Base-by-base conservation (phyloP, 2,329 filamentous ascomycete genomes). In the Metarhizium robertsii region DNA sequence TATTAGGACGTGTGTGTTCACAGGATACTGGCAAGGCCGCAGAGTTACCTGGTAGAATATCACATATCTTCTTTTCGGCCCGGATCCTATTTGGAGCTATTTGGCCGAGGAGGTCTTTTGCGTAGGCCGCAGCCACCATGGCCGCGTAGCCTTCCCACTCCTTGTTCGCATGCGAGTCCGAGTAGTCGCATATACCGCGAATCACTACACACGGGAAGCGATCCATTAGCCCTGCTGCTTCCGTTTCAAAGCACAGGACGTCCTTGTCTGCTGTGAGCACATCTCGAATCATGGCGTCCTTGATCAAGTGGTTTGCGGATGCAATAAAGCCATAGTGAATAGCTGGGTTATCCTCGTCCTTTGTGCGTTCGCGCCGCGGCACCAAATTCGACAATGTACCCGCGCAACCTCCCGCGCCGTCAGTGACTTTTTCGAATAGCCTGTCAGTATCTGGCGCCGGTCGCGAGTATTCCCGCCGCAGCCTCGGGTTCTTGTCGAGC, bases 161-260 rank as follows among this genome's bases (percentile, higher is more conserved):
- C 11, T 66, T 62, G 30, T 65, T 65, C 50, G 69, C 69, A 43
- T 69, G 65, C 1, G 65, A 62, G 50, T 71, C 69, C 0, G 67
- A 61, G 43, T 71, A 72, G 57, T 72, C 67, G 54, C 65, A 70
- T 49, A 72, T 68, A 0, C 69, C 69, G 4, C 66, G 61, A 47
- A 71, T 64, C 6, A 69, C 65, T 2, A 71, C 55, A 32, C 67
- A 70, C 0, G 63, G 65, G 42, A 66, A 63, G 34, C 62, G 51
- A 13, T 66, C 61, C 60, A 66, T 65, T 42, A 69, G 32, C 1
- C 66, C 65, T 2, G 64, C 66, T n/a, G 66, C 65, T 25, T 67
- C 66, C 63, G 67, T 68, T 56, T 67, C 64, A 46, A 65, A 59
- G 58, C 49, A 51, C 8, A 51, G 18, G 7, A 51, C 49, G 20